Conservation (phyloP, 2,329 filamentous ascomycete genomes). For the Rasamsonia emersonii region DNA sequence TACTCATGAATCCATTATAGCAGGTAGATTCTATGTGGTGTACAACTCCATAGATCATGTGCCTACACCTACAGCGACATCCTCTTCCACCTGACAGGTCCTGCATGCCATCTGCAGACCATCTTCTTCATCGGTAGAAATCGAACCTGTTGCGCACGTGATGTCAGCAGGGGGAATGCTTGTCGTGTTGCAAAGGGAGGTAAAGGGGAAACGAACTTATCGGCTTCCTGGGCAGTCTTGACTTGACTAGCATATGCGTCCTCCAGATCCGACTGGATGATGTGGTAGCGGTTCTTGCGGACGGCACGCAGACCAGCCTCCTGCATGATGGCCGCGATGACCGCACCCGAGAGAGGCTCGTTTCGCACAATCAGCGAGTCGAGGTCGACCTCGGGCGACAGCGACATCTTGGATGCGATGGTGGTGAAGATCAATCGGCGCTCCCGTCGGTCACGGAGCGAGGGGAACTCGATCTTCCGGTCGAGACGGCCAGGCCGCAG, state of each 20-base stretch:
- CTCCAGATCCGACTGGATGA: constrained; percentile 93
- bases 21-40: too few relatives aligned
- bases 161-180: constrained; percentile 32
- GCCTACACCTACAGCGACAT: constrained; percentile 7
- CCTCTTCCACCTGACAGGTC: too few relatives aligned
- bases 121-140: constrained; percentile 85
- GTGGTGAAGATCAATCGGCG: constrained; percentile 93
- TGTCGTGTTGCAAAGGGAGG: constrained; percentile 7
- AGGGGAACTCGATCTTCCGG: constrained; percentile 98
- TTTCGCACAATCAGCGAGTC: constrained; percentile 95
- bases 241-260: constrained; percentile 97
- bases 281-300: constrained; percentile 97
- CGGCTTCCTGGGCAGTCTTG: constrained; percentile 66
- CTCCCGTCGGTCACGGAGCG: constrained; percentile 84
- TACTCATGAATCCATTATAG: too few relatives aligned
- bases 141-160: constrained; percentile 61
- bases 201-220: constrained; percentile 39
- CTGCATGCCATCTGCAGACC: too few relatives aligned
- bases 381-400: constrained; percentile 91
- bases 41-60: constrained; percentile 8
- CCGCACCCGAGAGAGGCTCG: constrained; percentile 85
- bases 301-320: constrained; percentile 91
- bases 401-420: constrained; percentile 94
- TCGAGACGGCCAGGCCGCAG: constrained; percentile 88
- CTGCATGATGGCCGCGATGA: constrained; percentile 99